Base-by-base conservation (phyloP, 305 asterid genomes). In the Rubia balearica region DNA sequence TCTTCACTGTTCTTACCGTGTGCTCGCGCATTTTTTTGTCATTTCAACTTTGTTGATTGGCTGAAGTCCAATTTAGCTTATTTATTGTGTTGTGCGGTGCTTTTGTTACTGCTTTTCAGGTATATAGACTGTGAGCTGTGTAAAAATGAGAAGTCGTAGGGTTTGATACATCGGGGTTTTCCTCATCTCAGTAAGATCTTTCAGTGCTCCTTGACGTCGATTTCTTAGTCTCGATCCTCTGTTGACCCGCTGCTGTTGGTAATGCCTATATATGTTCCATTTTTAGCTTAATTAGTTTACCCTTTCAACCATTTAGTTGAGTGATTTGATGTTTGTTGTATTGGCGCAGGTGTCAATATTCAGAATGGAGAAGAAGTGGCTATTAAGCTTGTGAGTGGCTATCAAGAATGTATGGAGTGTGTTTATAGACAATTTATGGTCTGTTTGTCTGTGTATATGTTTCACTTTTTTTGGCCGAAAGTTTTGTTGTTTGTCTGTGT, bases 311-410 rank as follows among this genome's bases (percentile, higher is more conserved):
- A n/a, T 46, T 67, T 14, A 38, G 72, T 65, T 76, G 75, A 48
- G 62, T 60, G 72, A 57, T 30, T 46, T 4, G 56, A 17, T 67
- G 49, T 56, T 45, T 77, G 78, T 42, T 79, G 73, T 71, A 16
- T 78, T 75, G 74, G 70, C 81, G 71, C 81, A 94, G 98, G 97
- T 81, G 95, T 88, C 73, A 88, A 88, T 79, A 72, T 91, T 80
- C 93, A 94, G 80, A 94, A 74, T 81, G 96, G 96, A 76, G 99
- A 94, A 84, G 99, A 94, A 91, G 95, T 91, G 27, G 27, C 27
- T 24, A 24, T 24, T 24, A 24, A 24, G 27, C 27, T 24, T 24
- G 27, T 1, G 27, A 24, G 1, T 24, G 27, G 27, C 27, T 24
- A 24, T 24, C 0, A 24, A 24, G 27, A 24, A 24, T 24, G 0